Evolutionary conservation across 495 filamentous ascomycete species (phyloP).

Genomic region (Podospora pseudocomata): DNA sequence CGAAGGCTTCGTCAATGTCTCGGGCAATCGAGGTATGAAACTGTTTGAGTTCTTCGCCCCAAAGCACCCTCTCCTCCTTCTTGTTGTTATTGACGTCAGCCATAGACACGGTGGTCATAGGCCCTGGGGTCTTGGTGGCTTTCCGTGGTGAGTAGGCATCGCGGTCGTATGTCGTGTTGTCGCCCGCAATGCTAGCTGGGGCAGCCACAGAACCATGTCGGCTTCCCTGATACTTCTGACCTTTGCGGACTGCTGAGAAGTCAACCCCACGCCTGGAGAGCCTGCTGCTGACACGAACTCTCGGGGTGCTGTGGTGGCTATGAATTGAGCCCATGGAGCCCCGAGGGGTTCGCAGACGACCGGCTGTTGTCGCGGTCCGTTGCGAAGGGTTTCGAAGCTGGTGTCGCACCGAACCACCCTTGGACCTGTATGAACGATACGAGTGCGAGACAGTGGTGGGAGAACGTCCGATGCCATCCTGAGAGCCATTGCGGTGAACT

Average conservation of each 20-base stretch:
- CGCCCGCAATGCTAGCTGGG: constrained; percentile 31
- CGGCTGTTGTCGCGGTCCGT: constrained; percentile 17
- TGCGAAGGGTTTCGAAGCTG: constrained; percentile 20
- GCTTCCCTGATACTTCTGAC: constrained; percentile 20
- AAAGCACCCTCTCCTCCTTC: constrained; percentile 26
- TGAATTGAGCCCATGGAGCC: constrained; percentile 58
- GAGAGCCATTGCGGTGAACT: constrained; percentile 53
- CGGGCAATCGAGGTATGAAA: constrained; percentile 47
- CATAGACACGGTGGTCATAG: constrained; percentile 14
- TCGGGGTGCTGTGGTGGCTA: constrained; percentile 49
- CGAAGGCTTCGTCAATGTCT: constrained; percentile 72
- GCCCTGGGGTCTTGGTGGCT: not conserved
- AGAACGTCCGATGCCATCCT: constrained; percentile 9
- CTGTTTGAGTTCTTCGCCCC: constrained; percentile 51
- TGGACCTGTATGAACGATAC: constrained; percentile 27
- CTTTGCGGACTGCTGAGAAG: constrained; percentile 54
- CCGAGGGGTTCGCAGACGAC: constrained; percentile 35
- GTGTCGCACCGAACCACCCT: constrained; percentile 22
- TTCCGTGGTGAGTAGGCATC: constrained; percentile 20
- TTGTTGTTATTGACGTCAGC: constrained; percentile 21
- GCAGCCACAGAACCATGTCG: constrained; percentile 14
- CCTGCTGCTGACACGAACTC: constrained; percentile 50
- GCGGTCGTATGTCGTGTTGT: constrained; percentile 22
- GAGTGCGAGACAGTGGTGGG: constrained; percentile 23
- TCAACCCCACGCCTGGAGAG: constrained; percentile 73